phyloP scores from a whole-genome alignment of 441 rosid species.

The California macrophylla region DNA sequence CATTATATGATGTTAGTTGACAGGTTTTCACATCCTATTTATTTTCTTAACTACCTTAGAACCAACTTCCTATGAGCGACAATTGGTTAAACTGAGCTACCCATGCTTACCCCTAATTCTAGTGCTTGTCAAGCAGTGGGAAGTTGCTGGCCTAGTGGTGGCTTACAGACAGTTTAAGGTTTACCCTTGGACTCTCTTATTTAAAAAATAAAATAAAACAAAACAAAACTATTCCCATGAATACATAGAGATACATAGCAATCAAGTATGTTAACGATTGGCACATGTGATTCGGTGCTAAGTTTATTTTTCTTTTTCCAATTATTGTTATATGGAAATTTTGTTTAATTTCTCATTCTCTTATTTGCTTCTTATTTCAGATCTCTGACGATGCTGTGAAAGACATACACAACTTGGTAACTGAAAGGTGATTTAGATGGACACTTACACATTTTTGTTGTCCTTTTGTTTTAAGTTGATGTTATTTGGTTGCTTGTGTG shows the following conservation, averaged over 20 bases:
- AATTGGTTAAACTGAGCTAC: neutral
- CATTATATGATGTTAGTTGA: neutral
- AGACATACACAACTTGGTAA: slow-evolving; percentile 55
- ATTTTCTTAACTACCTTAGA: neutral
- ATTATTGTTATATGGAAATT: neutral
- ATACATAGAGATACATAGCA: neutral
- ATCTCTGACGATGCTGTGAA: slow-evolving; percentile 78
- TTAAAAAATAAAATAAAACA: neutral
- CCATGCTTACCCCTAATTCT: neutral
- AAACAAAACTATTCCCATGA: neutral
- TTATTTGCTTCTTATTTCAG: slow-evolving; percentile 35
- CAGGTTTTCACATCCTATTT: neutral
- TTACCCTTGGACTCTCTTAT: neutral
- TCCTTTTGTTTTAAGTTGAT: slow-evolving; percentile 1
- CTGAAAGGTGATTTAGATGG: slow-evolving; percentile 50
- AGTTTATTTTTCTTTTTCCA: neutral
- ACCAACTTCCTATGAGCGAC: neutral
- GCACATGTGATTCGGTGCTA: neutral
- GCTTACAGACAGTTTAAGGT: neutral
- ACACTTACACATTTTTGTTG: slow-evolving; percentile 14
- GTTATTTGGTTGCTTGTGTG: neutral
- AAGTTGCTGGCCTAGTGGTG: neutral
- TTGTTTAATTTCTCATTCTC: slow-evolving; percentile 3
- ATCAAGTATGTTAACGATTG: neutral
- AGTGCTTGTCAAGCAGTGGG: neutral